phyloP scores from a whole-genome alignment of 1,284 basidiomycete genomes.

The Irpex lacteus region DNA sequence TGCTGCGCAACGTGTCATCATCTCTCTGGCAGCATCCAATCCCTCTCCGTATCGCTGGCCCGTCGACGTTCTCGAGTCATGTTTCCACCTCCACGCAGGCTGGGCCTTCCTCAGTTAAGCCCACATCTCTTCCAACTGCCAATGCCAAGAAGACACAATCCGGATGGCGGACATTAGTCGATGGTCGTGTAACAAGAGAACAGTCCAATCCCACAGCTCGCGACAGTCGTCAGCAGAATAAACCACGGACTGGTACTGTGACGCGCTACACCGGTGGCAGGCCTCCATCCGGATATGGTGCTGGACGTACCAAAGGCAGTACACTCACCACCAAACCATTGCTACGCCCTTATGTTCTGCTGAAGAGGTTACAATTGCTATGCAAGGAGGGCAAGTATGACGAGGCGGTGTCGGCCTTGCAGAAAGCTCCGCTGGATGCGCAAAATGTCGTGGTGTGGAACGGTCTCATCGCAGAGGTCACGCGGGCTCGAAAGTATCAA shows the following conservation, averaged over 20 bases:
- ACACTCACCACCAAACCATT: constrained; percentile 19
- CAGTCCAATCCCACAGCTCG: no score
- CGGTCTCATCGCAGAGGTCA: constrained; percentile 59
- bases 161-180: no score
- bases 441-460: constrained; percentile 76
- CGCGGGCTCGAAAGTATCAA: constrained; percentile 53
- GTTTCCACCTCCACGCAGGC: not conserved
- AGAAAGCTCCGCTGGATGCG: constrained; percentile 61
- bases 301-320: no score
- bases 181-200: no score
- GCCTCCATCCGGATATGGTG: no score
- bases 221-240: no score
- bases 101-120: no score
- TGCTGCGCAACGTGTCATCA: constrained; percentile 19
- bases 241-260: no score
- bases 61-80: not conserved
- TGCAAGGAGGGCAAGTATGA: constrained; percentile 51
- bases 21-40: constrained; percentile 7
- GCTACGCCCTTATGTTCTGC: constrained; percentile 60
- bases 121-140: not conserved
- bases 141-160: not conserved
- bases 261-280: no score
- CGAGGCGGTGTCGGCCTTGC: constrained; percentile 58
- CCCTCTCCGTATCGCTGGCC: not conserved
- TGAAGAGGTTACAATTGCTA: constrained; percentile 52